Conservation (phyloP, 768 basidiomycete species). For the Amanita rimosa region DNA sequence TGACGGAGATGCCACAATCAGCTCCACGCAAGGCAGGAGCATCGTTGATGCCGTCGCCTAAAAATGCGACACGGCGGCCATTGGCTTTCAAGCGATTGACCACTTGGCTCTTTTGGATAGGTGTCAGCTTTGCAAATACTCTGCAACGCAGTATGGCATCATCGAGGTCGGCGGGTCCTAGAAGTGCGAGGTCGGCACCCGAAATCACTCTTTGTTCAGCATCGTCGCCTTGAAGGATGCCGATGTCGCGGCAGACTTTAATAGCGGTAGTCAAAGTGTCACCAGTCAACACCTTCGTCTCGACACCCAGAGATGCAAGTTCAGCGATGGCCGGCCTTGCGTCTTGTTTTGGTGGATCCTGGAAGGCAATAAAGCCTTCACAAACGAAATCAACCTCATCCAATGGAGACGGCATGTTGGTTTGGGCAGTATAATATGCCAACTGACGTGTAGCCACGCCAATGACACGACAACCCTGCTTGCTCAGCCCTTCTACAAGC, state of each 20-base stretch:
- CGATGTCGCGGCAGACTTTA: conserved; percentile 25
- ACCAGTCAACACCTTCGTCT: conserved; percentile 21
- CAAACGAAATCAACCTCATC: not conserved
- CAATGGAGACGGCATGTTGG: not conserved
- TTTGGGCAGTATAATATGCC: not conserved
- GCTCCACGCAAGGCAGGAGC: conserved; percentile 6
- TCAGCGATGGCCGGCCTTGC: not conserved
- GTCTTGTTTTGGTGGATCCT: not conserved
- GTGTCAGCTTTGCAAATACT: conserved; percentile 6
- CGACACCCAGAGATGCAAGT: not conserved
- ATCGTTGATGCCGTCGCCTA: conserved; percentile 1
- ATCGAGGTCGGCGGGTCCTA: not conserved
- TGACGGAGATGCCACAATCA: conserved; percentile 11
- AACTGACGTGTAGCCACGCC: not conserved
- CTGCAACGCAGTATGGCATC: conserved; percentile 1
- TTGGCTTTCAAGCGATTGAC: conserved; percentile 1
- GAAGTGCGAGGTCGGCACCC: conserved; percentile 14
- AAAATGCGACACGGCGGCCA: conserved; percentile 3
- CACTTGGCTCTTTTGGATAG: conserved; percentile 6
- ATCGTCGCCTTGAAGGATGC: conserved; percentile 13
- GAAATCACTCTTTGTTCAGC: not conserved
- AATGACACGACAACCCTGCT: not conserved
- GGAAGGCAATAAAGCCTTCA: conserved; percentile 1
- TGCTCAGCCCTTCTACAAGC: not conserved
- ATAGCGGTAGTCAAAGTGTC: conserved; percentile 22